Evolutionary conservation across 2,329 filamentous ascomycete genomes (phyloP), one percentile per base, ranked within the genome.

Genomic region (Trichoderma polysporum): DNA sequence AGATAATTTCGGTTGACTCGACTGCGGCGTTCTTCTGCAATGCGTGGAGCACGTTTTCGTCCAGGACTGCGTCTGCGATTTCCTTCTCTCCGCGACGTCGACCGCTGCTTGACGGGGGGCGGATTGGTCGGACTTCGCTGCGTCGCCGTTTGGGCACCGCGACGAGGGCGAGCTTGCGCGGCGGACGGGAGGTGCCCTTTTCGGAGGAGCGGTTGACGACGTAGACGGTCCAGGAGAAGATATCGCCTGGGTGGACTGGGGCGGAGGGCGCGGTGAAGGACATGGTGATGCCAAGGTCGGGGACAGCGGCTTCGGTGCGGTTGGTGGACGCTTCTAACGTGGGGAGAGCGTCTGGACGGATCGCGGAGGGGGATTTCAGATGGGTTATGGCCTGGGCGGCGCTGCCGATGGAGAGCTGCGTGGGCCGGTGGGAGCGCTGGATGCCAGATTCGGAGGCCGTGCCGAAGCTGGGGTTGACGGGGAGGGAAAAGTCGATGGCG

Each of bases 161-260:
- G 29, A 91, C 78, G 22, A 94, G 82, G 29, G 90, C 90, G 41
- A 95, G 83, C 73, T 92, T 91, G 59, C 91, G 86, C 2, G 85
- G 79, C 2, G 80, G 74, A 0, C 76, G 72, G 37, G 82, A 79
- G n/a, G 68, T 71, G 19, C 39, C 52, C 66, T 73, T 78, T 31
- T 80, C 84, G 47, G 81, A 79, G 54, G 86, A 87, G 57, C 90
- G 87, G 76, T 94, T 95, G 70, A 92, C 89, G 41, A 94, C 88
- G 73, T 92, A 91, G 17, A 94, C 84, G 37, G 85, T 85, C 89
- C 92, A 92, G 47, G 82, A 81, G 75, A 95, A 93, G 58, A 88
- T 82, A 53, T 91, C 84, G 41, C 90, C 90, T 0, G 88, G 84
- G 66, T 81, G 83, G 27, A 92, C 82, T 62, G 84, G 81, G 25